Conservation (phyloP, 495 filamentous ascomycete genomes). For the Chaetomidium leptoderma region DNA sequence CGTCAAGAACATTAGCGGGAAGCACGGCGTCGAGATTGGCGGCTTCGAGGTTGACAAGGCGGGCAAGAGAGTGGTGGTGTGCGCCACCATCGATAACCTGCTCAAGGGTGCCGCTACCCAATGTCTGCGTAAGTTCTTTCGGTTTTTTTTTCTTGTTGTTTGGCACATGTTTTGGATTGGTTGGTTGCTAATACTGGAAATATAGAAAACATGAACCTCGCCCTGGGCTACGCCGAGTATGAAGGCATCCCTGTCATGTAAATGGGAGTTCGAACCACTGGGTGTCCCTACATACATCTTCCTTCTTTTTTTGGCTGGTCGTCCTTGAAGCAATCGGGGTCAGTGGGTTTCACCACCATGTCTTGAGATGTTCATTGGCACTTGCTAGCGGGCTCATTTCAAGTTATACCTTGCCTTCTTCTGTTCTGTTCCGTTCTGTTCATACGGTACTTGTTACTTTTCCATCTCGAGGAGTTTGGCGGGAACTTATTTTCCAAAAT, state of each 20-base stretch:
- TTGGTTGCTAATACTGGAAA: constrained; percentile 21
- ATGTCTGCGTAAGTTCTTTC: constrained; percentile 69
- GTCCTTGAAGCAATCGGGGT: background rate
- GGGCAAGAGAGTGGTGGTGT: constrained; percentile 88
- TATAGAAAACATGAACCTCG: constrained; percentile 96
- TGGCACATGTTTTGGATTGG: background rate
- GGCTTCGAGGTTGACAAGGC: constrained; percentile 86
- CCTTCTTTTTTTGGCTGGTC: background rate
- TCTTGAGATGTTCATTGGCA: too few relatives aligned
- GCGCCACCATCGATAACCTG: constrained; percentile 96
- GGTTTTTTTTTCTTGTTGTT: background rate
- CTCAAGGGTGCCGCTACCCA: constrained; percentile 96
- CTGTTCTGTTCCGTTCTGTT: too few relatives aligned
- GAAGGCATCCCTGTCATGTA: constrained; percentile 71
- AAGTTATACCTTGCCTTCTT: too few relatives aligned
- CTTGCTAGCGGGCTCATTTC: background rate
- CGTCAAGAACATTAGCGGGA: constrained; percentile 84
- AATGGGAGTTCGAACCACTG: background rate
- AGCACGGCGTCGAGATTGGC: constrained; percentile 91
- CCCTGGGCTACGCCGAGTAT: constrained; percentile 87
- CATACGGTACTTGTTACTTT: background rate
- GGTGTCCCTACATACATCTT: background rate
- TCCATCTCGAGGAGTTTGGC: background rate
- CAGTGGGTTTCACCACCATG: background rate
- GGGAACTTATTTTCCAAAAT: background rate